Evolutionary conservation across 768 basidiomycete species (phyloP).

Genomic region (Trichaptum fuscoviolaceum): DNA sequence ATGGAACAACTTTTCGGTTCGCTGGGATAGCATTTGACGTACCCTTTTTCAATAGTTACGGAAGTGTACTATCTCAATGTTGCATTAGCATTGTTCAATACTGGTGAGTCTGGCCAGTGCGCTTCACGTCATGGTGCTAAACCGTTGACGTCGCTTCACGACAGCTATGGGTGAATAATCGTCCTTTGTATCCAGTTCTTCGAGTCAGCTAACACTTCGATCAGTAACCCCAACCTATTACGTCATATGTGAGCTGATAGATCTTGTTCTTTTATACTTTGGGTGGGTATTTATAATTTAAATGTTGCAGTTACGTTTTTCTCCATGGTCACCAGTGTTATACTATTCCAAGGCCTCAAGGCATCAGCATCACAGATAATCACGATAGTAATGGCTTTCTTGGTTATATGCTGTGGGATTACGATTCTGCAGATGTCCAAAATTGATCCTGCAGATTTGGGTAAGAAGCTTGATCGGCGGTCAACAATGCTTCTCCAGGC

Average conservation of each 20-base stretch:
- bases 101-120: slow-evolving; percentile 42
- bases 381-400: slow-evolving; percentile 88
- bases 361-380: slow-evolving; percentile 75
- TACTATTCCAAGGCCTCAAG: slow-evolving; percentile 85
- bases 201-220: slow-evolving; percentile 14
- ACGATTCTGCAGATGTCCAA: slow-evolving; percentile 94
- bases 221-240: slow-evolving; percentile 85
- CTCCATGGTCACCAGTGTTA: slow-evolving; percentile 79
- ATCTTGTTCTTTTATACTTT: not conserved
- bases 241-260: slow-evolving; percentile 57
- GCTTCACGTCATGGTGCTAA: not conserved
- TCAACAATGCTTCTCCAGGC: slow-evolving; percentile 90
- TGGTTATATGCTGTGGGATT: slow-evolving; percentile 89
- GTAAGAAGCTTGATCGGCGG: slow-evolving; percentile 72
- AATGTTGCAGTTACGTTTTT: slow-evolving; percentile 64
- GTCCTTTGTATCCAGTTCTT: slow-evolving; percentile 7
- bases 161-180: slow-evolving; percentile 58
- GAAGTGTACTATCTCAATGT: slow-evolving; percentile 96
- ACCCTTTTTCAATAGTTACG: slow-evolving; percentile 43
- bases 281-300: slow-evolving; percentile 9
- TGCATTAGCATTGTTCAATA: slow-evolving; percentile 93
- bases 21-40: not conserved
- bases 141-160: slow-evolving; percentile 10
- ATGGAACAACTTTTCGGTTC: slow-evolving; percentile 24
- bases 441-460: slow-evolving; percentile 78